Base-by-base conservation (phyloP, 257 asterid genomes). In the Nicotiana undulata region DNA sequence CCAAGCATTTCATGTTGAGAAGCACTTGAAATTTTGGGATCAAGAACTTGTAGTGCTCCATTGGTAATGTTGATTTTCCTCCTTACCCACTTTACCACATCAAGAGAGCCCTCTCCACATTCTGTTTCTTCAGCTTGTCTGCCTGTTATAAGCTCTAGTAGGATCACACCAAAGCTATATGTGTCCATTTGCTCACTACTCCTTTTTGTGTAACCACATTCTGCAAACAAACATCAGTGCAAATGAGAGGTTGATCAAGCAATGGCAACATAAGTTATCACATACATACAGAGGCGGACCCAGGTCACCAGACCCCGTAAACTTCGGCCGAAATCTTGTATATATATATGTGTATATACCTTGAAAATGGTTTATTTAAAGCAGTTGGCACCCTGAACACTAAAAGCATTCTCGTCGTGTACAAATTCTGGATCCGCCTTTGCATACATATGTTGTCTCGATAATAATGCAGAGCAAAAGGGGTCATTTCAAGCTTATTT, bases 21-120 rank as follows among this genome's bases (percentile, higher is more conserved):
- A 31, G 88, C 83, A 64, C 75, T 83, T 16, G 90, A 87, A 55
- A 92, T 89, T 85, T 81, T 89, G 0, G 90, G 89, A 83, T 94
- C 97, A 16, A 94, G 89, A 88, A 91, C 91, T 81, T 84, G 88
- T 56, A 79, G 12, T 55, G 89, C 85, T 40, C 97, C 98, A 79
- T 90, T 81, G 9, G 86, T 86, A 59, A 92, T 91, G 90, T 92
- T 91, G 51, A 94, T 86, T 85, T 94, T 94, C 85, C 97, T 91
- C 64, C 98, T 86, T 44, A 94, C 98, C 95, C 92, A 94, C 82
- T 87, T 88, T 61, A 94, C 96, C 17, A 94, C 92, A 79, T 94
- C 92, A 44, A 88, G 75, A 22, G 86, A 82, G 72, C 81, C 85
- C 67, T 81, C 87, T 61, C 68, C 84, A 4, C 87, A 58, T 63